Conservation (phyloP, 1,284 basidiomycete genomes). For the Takashimella koratensis region DNA sequence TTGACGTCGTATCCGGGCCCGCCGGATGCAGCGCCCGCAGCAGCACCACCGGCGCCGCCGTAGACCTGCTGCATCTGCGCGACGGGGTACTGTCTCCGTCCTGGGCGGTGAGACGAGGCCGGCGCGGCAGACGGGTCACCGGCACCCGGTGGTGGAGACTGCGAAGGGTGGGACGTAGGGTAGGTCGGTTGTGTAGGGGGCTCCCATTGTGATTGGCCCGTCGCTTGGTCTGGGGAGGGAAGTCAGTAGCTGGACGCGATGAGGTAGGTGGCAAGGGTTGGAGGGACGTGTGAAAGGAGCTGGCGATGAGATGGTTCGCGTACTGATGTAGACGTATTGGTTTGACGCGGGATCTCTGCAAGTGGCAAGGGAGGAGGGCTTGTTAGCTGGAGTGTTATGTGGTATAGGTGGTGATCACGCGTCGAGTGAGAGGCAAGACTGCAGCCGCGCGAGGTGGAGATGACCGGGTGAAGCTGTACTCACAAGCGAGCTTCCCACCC, state of each 20-base stretch:
- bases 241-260: background rate
- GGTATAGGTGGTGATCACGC: background rate
- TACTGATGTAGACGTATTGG: constrained; percentile 78
- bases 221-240: constrained; percentile 34
- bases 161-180: constrained; percentile 19
- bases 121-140: constrained; percentile 52
- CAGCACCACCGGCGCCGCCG: constrained; percentile 53
- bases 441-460: background rate
- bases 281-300: no score
- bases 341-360: constrained; percentile 74
- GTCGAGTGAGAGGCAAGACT: background rate
- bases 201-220: constrained; percentile 65
- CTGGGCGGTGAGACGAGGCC: constrained; percentile 45
- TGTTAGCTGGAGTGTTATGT: constrained; percentile 5
- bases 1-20: constrained; percentile 6
- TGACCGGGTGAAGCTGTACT: constrained; percentile 23
- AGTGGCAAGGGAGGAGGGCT: constrained; percentile 13
- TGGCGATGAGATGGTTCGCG: no score
- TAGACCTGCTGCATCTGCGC: constrained; percentile 79
- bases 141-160: constrained; percentile 22
- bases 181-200: constrained; percentile 49
- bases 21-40: constrained; percentile 15
- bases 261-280: no score
- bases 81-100: constrained; percentile 84
- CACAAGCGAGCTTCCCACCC: constrained; percentile 89